Evolutionary conservation across 352 stramenopile species (phyloP).

Genomic region (Globisporangium lucens): DNA sequence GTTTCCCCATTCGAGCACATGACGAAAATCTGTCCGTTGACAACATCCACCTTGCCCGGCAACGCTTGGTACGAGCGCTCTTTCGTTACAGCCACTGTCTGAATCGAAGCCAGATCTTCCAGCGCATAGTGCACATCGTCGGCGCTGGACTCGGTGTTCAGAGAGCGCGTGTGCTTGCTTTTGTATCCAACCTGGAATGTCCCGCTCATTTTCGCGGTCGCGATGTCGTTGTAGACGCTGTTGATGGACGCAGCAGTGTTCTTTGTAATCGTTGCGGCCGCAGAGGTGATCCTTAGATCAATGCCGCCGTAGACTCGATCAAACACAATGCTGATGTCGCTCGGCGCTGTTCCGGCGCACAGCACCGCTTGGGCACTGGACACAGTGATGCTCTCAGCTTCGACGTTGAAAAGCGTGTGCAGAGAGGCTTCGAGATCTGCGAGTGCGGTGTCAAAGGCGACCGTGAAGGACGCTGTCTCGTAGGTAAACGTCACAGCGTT

Average conservation of each 20-base stretch:
- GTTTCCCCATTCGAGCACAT: slow-evolving; percentile 43
- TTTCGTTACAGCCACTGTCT: slow-evolving; percentile 47
- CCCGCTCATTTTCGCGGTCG: slow-evolving; percentile 57
- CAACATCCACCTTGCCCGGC: slow-evolving; percentile 48
- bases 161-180: slow-evolving; percentile 46
- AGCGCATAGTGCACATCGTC: slow-evolving; percentile 64
- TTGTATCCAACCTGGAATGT: slow-evolving; percentile 79
- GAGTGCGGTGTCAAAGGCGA: slow-evolving; percentile 31
- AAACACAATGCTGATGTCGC: slow-evolving; percentile 55
- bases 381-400: slow-evolving; percentile 59
- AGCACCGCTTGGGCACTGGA: slow-evolving; percentile 39
- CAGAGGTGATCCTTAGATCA: slow-evolving; percentile 24
- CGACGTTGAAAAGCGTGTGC: slow-evolving; percentile 42
- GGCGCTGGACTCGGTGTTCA: slow-evolving; percentile 70
- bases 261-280: slow-evolving; percentile 17
- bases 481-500: slow-evolving; percentile 31
- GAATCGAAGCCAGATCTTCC: slow-evolving; percentile 53
- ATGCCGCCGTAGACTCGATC: slow-evolving; percentile 61
- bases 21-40: slow-evolving; percentile 55
- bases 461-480: background rate
- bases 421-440: slow-evolving; percentile 35
- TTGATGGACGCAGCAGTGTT: slow-evolving; percentile 42
- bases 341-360: slow-evolving; percentile 28
- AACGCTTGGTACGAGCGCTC: slow-evolving; percentile 46
- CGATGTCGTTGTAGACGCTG: slow-evolving; percentile 51